Conservation (phyloP, 805 yeast species). For the Vanderwaltozyma tropicalis region DNA sequence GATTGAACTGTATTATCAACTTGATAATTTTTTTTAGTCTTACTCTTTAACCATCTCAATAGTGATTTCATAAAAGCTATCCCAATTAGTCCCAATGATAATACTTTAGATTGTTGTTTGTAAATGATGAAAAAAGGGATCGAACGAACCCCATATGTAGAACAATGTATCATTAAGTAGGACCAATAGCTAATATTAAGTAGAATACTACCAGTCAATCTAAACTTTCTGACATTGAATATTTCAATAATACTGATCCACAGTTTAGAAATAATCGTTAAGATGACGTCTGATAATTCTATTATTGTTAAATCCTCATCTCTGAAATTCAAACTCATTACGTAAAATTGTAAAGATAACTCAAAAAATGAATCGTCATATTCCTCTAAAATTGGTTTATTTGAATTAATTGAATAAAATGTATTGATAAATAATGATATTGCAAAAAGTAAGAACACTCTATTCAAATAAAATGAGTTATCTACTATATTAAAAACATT, state of each 20-base stretch:
- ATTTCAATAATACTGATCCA: constrained; percentile 54
- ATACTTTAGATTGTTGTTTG: no score
- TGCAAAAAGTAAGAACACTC: constrained; percentile 8
- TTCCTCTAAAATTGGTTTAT: constrained; percentile 24
- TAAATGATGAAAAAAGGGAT: no score
- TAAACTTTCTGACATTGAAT: constrained; percentile 35
- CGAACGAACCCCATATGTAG: no score
- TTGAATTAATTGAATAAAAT: constrained; percentile 42
- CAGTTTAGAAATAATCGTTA: constrained; percentile 49
- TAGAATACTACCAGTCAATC: no score
- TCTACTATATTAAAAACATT: neutral
- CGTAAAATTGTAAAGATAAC: constrained; percentile 17
- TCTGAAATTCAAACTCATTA: neutral
- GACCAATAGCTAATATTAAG: no score
- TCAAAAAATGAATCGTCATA: constrained; percentile 23
- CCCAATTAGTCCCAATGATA: no score
- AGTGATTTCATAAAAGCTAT: no score
- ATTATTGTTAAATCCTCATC: neutral
- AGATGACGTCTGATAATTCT: constrained; percentile 28
- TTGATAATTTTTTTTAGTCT: no score
- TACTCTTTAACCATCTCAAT: no score
- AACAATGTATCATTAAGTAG: no score
- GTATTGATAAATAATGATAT: constrained; percentile 40
- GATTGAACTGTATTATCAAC: no score
- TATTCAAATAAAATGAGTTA: neutral